A percentile compares a stretch with the other conserved stretches of the same genome.
Evolutionary conservation across 805 yeast genomes (phyloP).

Genomic region (Starmerella stigmatis): DNA sequence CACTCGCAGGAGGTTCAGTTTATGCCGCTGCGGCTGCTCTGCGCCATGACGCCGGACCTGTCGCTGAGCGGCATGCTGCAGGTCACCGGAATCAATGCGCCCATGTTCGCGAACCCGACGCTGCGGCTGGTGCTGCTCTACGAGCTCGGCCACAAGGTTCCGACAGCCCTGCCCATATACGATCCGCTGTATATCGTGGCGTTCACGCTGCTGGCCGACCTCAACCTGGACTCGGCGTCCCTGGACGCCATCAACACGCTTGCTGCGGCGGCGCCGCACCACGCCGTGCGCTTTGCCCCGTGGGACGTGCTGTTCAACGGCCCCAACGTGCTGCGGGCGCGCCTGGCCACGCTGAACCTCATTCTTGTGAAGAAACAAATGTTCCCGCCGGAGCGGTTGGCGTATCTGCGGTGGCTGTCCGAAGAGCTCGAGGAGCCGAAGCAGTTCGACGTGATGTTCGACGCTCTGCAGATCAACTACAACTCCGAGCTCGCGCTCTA

Average conservation of each 20-base stretch:
- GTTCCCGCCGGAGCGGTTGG: conserved; percentile 1
- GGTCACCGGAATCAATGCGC: conserved; percentile 2
- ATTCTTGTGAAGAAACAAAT: conserved; percentile 7
- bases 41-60: conserved; percentile 8
- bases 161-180: neutral
- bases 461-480: conserved; percentile 15
- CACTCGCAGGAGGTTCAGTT: conserved; percentile 9
- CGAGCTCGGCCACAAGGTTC: conserved; percentile 10
- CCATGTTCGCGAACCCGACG: conserved; percentile 8
- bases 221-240: conserved; percentile 11
- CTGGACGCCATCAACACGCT: conserved; percentile 13
- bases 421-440: conserved; percentile 9
- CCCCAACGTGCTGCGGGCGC: conserved; percentile 14
- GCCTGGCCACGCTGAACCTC: conserved; percentile 22
- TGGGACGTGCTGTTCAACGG: conserved; percentile 17
- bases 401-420: conserved; percentile 2
- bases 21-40: conserved; percentile 19
- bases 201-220: conserved; percentile 13
- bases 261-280: conserved; percentile 2
- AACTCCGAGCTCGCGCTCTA: conserved; percentile 11
- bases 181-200: conserved; percentile 6
- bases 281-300: conserved; percentile 12
- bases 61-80: no score
- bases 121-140: conserved; percentile 16
- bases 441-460: conserved; percentile 12